Conservation (phyloP, 1,139 yeast species). For the Scheffersomyces quercinus region DNA sequence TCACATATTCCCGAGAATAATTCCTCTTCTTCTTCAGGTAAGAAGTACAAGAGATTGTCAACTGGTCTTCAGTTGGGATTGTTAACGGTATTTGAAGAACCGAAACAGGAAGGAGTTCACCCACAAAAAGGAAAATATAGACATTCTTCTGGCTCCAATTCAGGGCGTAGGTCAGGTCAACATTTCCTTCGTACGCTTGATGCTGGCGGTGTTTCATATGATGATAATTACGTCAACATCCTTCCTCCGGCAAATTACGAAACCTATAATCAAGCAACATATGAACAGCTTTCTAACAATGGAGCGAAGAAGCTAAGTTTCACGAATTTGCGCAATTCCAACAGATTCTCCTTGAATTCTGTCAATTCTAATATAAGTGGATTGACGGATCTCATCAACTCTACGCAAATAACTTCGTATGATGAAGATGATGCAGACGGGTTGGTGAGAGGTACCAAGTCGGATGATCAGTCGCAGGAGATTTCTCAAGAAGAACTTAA, state of each 20-base stretch:
- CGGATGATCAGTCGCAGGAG: slow-evolving; percentile 9
- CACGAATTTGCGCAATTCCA: slow-evolving; percentile 15
- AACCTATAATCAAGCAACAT: slow-evolving; percentile 36
- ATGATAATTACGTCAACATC: slow-evolving; percentile 31
- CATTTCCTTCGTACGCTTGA: too few species aligned
- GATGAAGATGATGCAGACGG: slow-evolving; percentile 24
- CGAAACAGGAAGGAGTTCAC: slow-evolving; percentile 4
- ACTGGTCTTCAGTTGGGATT: slow-evolving; percentile 44
- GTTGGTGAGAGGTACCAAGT: slow-evolving; percentile 3
- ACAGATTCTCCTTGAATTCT: slow-evolving; percentile 42
- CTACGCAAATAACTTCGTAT: slow-evolving; percentile 39
- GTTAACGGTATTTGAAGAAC: slow-evolving; percentile 43
- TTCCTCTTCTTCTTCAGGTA: slow-evolving; percentile 14
- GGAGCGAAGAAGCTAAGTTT: slow-evolving; percentile 7
- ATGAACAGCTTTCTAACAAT: slow-evolving; percentile 29
- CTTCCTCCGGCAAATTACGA: slow-evolving; percentile 27
- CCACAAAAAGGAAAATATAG: too few species aligned
- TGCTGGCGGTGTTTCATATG: slow-evolving; percentile 18
- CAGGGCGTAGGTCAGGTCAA: too few species aligned
- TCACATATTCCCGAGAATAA: too few species aligned
- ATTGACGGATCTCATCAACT: slow-evolving; percentile 38
- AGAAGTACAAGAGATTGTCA: slow-evolving; percentile 34
- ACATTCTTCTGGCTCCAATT: too few species aligned
- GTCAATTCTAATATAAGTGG: slow-evolving; percentile 45
- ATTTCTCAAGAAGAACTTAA: slow-evolving; percentile 38